phyloP scores from a whole-genome alignment of 768 basidiomycete species.

The Scleroderma bovista region DNA sequence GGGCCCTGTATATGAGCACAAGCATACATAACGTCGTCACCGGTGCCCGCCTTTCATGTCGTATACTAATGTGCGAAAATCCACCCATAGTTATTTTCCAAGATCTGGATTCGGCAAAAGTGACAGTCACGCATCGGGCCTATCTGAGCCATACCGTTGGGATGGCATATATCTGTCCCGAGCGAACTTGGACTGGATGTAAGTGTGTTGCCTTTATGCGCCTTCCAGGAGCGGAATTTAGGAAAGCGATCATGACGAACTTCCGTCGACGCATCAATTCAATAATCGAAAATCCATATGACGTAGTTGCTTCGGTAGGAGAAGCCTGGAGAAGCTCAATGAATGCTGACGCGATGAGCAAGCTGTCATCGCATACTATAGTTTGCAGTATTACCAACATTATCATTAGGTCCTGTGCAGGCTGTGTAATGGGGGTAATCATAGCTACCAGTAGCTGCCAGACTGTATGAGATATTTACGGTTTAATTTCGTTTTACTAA shows the following conservation, averaged over 20 bases:
- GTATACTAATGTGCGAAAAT: too few relatives aligned
- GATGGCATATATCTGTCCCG: not conserved
- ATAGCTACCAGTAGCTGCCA: not conserved
- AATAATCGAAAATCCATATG: not conserved
- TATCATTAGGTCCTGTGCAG: too few relatives aligned
- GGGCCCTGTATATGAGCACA: too few relatives aligned
- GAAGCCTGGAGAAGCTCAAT: not conserved
- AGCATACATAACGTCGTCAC: too few relatives aligned
- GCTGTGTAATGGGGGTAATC: not conserved
- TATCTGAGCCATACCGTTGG: not conserved
- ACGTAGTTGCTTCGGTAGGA: not conserved
- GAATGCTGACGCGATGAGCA: not conserved
- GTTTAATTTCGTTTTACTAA: not conserved
- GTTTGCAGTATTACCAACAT: too few relatives aligned
- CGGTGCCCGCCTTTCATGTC: too few relatives aligned
- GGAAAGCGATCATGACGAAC: not conserved
- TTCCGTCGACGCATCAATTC: not conserved
- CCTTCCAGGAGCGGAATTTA: not conserved
- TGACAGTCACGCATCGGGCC: not conserved
- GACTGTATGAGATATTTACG: not conserved
- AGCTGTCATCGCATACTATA: not conserved
- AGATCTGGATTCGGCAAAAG: not conserved
- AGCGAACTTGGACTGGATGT: too few relatives aligned
- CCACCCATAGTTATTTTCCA: not conserved
- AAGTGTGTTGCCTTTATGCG: not conserved